Base-by-base conservation (phyloP, 2,329 filamentous ascomycete genomes). In the Fusarium xyrophilum region DNA sequence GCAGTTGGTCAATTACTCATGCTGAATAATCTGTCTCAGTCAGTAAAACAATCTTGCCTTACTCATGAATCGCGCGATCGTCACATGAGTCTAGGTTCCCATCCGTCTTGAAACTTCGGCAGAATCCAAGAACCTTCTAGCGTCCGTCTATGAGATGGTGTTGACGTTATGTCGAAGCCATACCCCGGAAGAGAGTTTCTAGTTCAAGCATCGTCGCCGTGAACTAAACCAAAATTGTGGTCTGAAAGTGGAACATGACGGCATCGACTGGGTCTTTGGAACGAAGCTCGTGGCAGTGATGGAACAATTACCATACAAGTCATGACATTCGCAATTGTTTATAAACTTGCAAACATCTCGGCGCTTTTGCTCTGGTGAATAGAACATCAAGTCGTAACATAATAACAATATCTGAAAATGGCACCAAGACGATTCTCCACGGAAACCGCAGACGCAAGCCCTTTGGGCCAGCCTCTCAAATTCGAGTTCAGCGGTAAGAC, bases 401-500 rank as follows among this genome's bases (percentile, higher is more conserved):
- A 33, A 15, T 13, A 40, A 15, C 11, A 46, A 10, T 6, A 28
- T 3, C n/a, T 15, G 6, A 66, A 15, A 39, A 66, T 66, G 63
- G 51, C 51, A 28, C 63, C 63, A 28, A 43, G 40, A 52, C 38
- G 63, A 56, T 66, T 62, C 17, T 25, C 30, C 9, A 35, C 50
- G 11, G 56, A 66, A 17, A 25, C 47, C 2, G 30, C 40, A 27
- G 63, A 66, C 27, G 50, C 63, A 10, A 62, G 63, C 39, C 62
- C 43, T 14, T 75, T 87, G 21, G 82, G 76, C 15, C 68, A 80
- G 68, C 83, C 84, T 13, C 77, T 87, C 47, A 74, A 78, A 21
- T 86, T 85, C 65, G 76, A 78, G 28, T 86, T 86, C 75, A 84
- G 84, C 42, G 82, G 83, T 53, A 82, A 80, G 59, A 85, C 82